Conservation (phyloP, 805 yeast species). For the Candida tammaniensis region DNA sequence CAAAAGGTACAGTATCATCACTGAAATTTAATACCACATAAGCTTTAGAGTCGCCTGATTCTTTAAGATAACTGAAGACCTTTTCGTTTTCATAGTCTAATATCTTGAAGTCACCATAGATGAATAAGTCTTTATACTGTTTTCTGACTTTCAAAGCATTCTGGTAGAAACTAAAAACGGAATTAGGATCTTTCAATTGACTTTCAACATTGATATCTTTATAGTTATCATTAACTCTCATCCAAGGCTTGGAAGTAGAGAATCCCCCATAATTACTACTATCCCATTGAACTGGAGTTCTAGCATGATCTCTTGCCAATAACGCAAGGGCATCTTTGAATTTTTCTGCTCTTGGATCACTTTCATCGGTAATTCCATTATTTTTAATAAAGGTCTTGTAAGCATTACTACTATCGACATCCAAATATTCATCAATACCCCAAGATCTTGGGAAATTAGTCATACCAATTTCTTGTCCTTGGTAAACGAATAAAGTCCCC, state of each 20-base stretch:
- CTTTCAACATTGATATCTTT: conserved; percentile 46
- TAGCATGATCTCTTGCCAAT: conserved; percentile 52
- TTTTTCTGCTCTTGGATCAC: conserved; percentile 10
- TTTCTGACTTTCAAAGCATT: conserved; percentile 43
- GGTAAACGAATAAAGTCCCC: conserved; percentile 56
- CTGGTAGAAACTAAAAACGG: conserved; percentile 46
- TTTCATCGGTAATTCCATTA: conserved; percentile 20
- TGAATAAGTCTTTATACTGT: conserved; percentile 40
- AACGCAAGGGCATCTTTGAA: conserved; percentile 34
- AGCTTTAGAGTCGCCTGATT: conserved; percentile 22
- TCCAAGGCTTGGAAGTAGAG: conserved; percentile 51
- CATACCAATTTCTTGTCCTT: conserved; percentile 63
- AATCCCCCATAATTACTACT: conserved; percentile 44
- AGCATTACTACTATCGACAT: conserved; percentile 46
- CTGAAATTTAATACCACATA: conserved; percentile 45
- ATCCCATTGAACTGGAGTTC: conserved; percentile 60
- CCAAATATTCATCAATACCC: conserved; percentile 49
- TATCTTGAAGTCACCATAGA: conserved; percentile 46
- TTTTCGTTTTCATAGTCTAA: conserved; percentile 42
- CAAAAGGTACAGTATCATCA: conserved; percentile 27
- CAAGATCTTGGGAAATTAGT: conserved; percentile 46
- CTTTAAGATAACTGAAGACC: conserved; percentile 42
- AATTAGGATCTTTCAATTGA: conserved; percentile 45
- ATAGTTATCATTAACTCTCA: conserved; percentile 49
- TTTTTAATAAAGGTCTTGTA: conserved; percentile 27